Base-by-base conservation (phyloP, 139 green algal genomes). In the Pseudopediastrum boryanum region DNA sequence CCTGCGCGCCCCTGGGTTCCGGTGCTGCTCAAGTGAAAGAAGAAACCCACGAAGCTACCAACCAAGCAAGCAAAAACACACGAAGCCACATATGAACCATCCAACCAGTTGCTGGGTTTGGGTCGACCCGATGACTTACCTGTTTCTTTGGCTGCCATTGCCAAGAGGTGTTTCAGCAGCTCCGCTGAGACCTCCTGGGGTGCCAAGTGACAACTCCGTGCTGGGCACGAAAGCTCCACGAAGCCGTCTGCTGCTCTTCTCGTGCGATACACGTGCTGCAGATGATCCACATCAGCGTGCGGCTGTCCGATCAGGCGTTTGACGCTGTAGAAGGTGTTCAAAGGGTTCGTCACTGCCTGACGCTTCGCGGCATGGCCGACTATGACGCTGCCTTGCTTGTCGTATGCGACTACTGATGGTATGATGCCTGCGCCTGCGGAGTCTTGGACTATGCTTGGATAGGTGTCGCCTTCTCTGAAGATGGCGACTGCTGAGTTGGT, bases 221-320 rank as follows among this genome's bases (percentile, higher is more conserved):
- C 73, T 2, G 78, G 74, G 52, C 78, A 83, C n/a, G 23, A 38
- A 59, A 98, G 91, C 87, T 97, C 94, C n/a, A 98, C 94, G 51
- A 93, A 94, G 71, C 92, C 94, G 36, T 73, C 86, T 9, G 41
- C 35, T 48, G 94, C 95, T 44, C 81, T 66, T 25, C 81, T 62
- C 35, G 93, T 29, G 5, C 31, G 39, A 65, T 85, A 88, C 10
- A 59, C 51, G 23, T 87, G 77, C 25, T 71, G 50, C 10, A 73
- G 19, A 23, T 42, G 44, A 27, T 66, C 44, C 41, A 59, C 29
- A 13, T 67, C 66, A 19, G 43, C 38, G 1, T 48, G 43, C 31
- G 19, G 63, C 8, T 72, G 75, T 7, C 91, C 92, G 12, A 95
- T 88, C 0, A 95, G 83, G 2, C 92, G 83, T 77, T 96, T 96